Conservation (phyloP, 1,284 basidiomycete species). For the Malassezia obtusa region DNA sequence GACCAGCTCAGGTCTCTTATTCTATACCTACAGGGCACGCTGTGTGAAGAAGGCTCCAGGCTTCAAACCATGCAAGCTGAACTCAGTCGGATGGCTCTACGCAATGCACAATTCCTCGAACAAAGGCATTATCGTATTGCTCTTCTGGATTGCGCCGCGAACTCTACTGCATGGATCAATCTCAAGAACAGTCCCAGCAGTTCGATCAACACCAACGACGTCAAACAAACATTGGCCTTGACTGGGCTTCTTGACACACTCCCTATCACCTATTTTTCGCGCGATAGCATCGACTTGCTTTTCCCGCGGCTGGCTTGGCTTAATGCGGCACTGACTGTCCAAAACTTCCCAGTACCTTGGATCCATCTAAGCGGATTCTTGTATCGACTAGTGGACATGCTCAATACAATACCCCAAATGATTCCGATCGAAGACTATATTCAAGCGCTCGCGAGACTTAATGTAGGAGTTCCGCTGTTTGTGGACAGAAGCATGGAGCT, state of each 20-base stretch:
- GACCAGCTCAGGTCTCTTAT: background rate
- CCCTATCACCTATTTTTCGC: constrained; percentile 1
- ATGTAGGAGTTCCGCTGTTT: background rate
- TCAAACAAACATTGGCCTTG: background rate
- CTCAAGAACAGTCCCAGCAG: background rate
- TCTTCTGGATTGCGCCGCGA: constrained; percentile 8
- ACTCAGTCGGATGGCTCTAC: background rate
- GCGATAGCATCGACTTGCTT: background rate
- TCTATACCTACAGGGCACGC: background rate
- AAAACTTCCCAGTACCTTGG: background rate
- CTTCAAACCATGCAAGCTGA: background rate
- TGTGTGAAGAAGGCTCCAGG: background rate
- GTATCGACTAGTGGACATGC: background rate
- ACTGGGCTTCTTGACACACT: background rate
- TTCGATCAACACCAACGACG: background rate
- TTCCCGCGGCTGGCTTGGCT: background rate
- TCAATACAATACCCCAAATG: background rate
- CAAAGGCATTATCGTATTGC: constrained; percentile 22
- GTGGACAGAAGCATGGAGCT: background rate
- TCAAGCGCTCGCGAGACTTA: background rate
- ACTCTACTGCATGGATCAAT: constrained; percentile 1
- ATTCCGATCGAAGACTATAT: background rate
- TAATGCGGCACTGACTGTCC: background rate
- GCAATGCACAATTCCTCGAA: constrained; percentile 29
- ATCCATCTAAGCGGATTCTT: background rate